Conservation (phyloP, 1,284 basidiomycete genomes). For the Spongiforma sp. region DNA sequence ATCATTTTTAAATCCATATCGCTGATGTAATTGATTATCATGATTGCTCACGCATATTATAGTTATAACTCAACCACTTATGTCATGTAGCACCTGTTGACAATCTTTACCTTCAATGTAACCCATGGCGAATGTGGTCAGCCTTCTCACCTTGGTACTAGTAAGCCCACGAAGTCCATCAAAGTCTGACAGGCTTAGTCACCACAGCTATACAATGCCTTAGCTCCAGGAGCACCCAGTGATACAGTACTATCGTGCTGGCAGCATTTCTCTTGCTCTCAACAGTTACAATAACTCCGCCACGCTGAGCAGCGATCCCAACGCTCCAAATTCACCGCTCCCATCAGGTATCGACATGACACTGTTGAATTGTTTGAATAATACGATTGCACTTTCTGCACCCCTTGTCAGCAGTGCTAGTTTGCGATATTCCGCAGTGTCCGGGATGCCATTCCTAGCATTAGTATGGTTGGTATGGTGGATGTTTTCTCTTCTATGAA, state of each 20-base stretch:
- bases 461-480: slow-evolving; percentile 24
- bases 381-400: slow-evolving; percentile 46
- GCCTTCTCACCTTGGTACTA: too few species aligned
- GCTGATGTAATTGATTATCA: not conserved
- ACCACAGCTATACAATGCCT: slow-evolving; percentile 25
- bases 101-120: slow-evolving; percentile 24
- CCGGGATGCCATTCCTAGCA: slow-evolving; percentile 11
- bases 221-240: slow-evolving; percentile 24
- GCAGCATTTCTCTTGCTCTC: slow-evolving; percentile 42
- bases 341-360: slow-evolving; percentile 44
- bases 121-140: too few species aligned
- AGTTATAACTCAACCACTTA: not conserved
- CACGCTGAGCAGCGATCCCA: slow-evolving; percentile 28
- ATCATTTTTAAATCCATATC: too few species aligned
- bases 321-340: slow-evolving; percentile 39
- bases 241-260: slow-evolving; percentile 48
- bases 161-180: too few species aligned
- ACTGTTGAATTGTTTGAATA: slow-evolving; percentile 48
- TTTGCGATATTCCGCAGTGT: slow-evolving; percentile 9
- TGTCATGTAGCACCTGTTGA: not conserved
- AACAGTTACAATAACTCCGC: slow-evolving; percentile 53
- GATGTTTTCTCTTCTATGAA: slow-evolving; percentile 4
- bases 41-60: not conserved
- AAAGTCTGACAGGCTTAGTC: too few species aligned
- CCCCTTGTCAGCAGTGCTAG: slow-evolving; percentile 39